Percentiles rank a stretch among this genome's conserved stretches.
These are phyloP conservation scores for Cryptococcus floricola DNA, from an alignment of 1,284 basidiomycete species.

Conservation along the genomic window DNA sequence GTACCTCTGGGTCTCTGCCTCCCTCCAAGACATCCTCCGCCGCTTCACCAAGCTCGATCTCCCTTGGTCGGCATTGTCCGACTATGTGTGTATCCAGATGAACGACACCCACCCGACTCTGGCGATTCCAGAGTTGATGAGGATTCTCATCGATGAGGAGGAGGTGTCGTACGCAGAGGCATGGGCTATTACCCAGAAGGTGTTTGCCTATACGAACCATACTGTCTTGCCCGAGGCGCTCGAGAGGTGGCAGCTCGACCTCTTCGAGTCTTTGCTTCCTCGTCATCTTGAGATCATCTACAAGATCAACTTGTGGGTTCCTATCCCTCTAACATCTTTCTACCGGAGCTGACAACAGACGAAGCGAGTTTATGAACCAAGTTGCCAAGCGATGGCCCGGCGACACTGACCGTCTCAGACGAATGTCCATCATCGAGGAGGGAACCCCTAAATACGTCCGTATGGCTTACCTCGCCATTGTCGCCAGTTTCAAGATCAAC, in stretches of 20 bases:
- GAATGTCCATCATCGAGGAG: conserved; percentile 91
- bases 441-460: conserved; percentile 75
- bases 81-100: conserved; percentile 79
- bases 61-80: conserved; percentile 58
- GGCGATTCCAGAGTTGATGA: conserved; percentile 89
- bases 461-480: conserved; percentile 70
- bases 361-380: conserved; percentile 52
- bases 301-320: conserved; percentile 62
- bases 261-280: conserved; percentile 76
- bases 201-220: conserved; percentile 84
- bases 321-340: neutral
- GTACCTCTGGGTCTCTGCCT: conserved; percentile 56
- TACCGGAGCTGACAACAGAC: neutral
- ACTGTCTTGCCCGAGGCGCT: conserved; percentile 48
- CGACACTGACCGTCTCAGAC: conserved; percentile 68
- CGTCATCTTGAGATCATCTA: conserved; percentile 72
- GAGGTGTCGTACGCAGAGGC: conserved; percentile 75
- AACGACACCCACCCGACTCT: conserved; percentile 85
- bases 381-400: conserved; percentile 84
- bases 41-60: conserved; percentile 51
- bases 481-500: conserved; percentile 70
- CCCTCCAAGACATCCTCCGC: conserved; percentile 71
- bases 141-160: conserved; percentile 76
- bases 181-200: conserved; percentile 80
- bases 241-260: conserved; percentile 79